Conservation (phyloP, 2,329 filamentous ascomycete species). For the Bertia moriformis region DNA sequence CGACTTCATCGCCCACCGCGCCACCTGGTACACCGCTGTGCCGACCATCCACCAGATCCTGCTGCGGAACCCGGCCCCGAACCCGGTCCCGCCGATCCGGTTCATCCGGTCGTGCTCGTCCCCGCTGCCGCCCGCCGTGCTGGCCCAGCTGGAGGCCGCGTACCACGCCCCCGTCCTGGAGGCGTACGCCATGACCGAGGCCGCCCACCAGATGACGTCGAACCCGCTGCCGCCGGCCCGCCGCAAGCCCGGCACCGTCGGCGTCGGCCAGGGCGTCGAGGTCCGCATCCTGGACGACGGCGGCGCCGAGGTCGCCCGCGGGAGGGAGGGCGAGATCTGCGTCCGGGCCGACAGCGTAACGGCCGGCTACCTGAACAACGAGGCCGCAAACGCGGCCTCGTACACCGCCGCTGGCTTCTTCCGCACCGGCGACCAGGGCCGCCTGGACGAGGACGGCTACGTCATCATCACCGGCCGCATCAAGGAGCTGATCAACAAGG, state of each 20-base stretch:
- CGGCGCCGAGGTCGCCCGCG: constrained; percentile 56
- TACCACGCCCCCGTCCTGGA: constrained; percentile 72
- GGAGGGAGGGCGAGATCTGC: constrained; percentile 67
- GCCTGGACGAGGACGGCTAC: constrained; percentile 34
- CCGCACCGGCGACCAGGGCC: constrained; percentile 57
- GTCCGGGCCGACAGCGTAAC: constrained; percentile 73
- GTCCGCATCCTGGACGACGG: constrained; percentile 60
- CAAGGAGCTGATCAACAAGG: constrained; percentile 42
- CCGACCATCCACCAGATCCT: constrained; percentile 85
- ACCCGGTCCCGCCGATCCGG: constrained; percentile 56
- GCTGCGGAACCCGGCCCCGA: constrained; percentile 57
- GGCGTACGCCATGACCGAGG: constrained; percentile 88
- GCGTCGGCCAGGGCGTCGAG: constrained; percentile 70
- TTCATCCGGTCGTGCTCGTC: constrained; percentile 83
- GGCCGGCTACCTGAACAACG: constrained; percentile 73
- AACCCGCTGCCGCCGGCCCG: constrained; percentile 57
- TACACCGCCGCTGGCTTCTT: constrained; percentile 56
- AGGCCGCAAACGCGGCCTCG: constrained; percentile 56
- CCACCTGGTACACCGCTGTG: constrained; percentile 89
- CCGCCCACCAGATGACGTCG: constrained; percentile 72
- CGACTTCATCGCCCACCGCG: constrained; percentile 58
- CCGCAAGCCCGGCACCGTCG: constrained; percentile 69
- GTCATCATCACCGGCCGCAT: constrained; percentile 58
- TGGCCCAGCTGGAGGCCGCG: constrained; percentile 62
- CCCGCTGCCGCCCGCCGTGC: constrained; percentile 67